Percentiles rank a stretch among this genome's conserved stretches.
Conservation (phyloP, 495 filamentous ascomycete genomes). For the Penicillium cosmopolitanum region DNA sequence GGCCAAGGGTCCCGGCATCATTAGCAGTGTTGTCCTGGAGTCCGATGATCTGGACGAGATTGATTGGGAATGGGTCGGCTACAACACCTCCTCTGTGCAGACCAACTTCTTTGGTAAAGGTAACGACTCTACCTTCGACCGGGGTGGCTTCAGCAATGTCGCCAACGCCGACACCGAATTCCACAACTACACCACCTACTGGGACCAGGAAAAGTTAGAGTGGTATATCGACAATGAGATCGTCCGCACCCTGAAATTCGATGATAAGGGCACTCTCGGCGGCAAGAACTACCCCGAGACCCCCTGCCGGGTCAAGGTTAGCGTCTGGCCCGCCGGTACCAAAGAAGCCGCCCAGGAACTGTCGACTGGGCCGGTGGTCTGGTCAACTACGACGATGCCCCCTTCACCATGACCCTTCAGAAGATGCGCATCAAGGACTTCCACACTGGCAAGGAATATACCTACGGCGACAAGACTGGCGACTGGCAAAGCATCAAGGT, state of each 20-base stretch:
- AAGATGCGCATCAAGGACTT: conserved; percentile 43
- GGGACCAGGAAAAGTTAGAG: conserved; percentile 73
- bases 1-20: conserved; percentile 70
- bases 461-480: conserved; percentile 40
- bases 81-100: conserved; percentile 65
- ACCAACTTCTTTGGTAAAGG: conserved; percentile 97
- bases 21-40: conserved; percentile 84
- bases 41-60: conserved; percentile 94
- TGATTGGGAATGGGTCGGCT: conserved; percentile 74
- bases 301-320: conserved; percentile 80
- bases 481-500: conserved; percentile 45
- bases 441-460: conserved; percentile 43
- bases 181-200: conserved; percentile 90
- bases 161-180: conserved; percentile 64
- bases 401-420: conserved; percentile 72
- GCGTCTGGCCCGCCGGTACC: conserved; percentile 80
- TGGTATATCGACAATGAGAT: conserved; percentile 79
- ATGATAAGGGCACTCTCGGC: conserved; percentile 51
- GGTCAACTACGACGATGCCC: conserved; percentile 66
- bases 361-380: conserved; percentile 51
- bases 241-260: conserved; percentile 65
- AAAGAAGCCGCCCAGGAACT: conserved; percentile 56
- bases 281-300: conserved; percentile 85
- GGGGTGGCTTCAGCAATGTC: conserved; percentile 66
- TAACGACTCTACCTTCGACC: conserved; percentile 69